Evolutionary conservation across 768 basidiomycete genomes (phyloP), one percentile per base, ranked within the genome.

Genomic region (Boletus insuetus): DNA sequence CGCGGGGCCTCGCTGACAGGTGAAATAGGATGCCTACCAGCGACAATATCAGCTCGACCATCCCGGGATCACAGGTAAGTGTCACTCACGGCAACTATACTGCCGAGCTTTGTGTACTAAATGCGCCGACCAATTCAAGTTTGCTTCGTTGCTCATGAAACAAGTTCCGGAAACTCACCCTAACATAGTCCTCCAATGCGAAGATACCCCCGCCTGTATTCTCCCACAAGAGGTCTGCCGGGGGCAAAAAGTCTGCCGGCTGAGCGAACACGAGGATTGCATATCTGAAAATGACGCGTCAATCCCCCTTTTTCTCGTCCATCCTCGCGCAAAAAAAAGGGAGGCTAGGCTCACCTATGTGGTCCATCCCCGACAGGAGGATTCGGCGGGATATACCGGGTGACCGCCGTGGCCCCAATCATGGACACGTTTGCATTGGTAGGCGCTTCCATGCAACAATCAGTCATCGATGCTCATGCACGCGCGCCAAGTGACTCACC

Each of bases 301-400:
- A 46, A 41, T 17, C 38, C 24, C 24, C 24, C 24, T 24, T 20
- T 26, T 32, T 8, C 14, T 11, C 3, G 17, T 29, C 26, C 6
- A 20, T 47, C 26, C 8, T 17, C 11, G 13, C 32, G n/a, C 44
- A 37, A 1, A 29, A 29, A 29, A 29, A 29, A 9, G 9, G 11
- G 14, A n/a, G 43, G 29, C 2, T 8, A n/a, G n/a, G 59, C 54
- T 69, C 53, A 86, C 86, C 89, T 81, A 70, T 92, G 91, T 50
- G 88, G 77, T 40, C 91, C 89, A 54, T 81, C 83, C 31, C 88
- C 87, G 26, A 75, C 67, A 19, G 85, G 74, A 51, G 89, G 90
- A 51, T 79, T 80, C 49, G 90, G 90, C 16, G 88, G 86, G 47
- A 83, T 83, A 64, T 91, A 92, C 39, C 74, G 70, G 11, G 86